These are phyloP conservation scores for Fallopia convolvulus DNA, from an alignment of 148 eudicot genomes.

Conservation along the genomic window DNA sequence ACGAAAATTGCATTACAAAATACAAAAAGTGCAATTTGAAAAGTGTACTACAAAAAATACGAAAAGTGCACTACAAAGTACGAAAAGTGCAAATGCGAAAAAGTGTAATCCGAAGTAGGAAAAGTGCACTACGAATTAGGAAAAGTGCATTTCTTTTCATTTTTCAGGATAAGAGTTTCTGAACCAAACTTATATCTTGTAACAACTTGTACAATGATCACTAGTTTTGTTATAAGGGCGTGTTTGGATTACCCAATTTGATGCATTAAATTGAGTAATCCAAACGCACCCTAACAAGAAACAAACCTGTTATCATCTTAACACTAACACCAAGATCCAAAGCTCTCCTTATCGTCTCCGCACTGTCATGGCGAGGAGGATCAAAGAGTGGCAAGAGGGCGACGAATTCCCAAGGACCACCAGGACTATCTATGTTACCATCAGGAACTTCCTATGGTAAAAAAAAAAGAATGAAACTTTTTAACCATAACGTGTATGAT, in stretches of 20 bases:
- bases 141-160: no score
- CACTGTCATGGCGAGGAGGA: conserved; percentile 95
- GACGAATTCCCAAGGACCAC: conserved; percentile 84
- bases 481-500: background rate
- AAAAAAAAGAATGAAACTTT: background rate
- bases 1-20: no score
- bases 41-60: no score
- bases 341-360: conserved; percentile 72
- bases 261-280: no score
- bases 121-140: no score
- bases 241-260: no score
- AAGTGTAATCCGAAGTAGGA: no score
- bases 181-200: no score
- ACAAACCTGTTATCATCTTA: conserved; percentile 80
- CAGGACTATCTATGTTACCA: conserved; percentile 53
- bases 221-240: background rate
- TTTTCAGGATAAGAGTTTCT: no score
- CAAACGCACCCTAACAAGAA: background rate
- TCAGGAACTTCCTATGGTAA: conserved; percentile 63
- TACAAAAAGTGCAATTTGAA: no score
- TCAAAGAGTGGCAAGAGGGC: conserved; percentile 83
- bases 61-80: no score
- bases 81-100: no score
- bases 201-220: background rate
- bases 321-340: conserved; percentile 80